Evolutionary conservation across 306 rosid genomes (phyloP).

Genomic region (Sicyos baderoa): DNA sequence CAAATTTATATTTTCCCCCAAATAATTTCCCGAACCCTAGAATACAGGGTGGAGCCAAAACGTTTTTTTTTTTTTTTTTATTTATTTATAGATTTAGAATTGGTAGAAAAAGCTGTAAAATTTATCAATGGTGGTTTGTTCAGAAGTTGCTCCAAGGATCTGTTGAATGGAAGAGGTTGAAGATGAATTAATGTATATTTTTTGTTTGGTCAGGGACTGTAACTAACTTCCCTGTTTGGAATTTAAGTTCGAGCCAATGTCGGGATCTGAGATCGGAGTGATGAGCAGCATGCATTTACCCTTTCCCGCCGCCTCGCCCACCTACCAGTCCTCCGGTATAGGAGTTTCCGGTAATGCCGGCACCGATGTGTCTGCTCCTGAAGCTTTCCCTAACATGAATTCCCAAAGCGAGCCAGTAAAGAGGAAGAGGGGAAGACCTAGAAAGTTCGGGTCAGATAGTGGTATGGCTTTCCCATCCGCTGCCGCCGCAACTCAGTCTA

Average conservation of each 20-base stretch:
- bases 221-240: background rate
- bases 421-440: constrained; percentile 51
- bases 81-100: too few relatives aligned
- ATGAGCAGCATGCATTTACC: constrained; percentile 31
- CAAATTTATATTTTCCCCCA: too few relatives aligned
- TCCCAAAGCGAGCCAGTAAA: constrained; percentile 24
- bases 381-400: constrained; percentile 16
- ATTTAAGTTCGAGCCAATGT: constrained; percentile 22
- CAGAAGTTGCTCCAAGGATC: too few relatives aligned
- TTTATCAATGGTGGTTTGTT: too few relatives aligned
- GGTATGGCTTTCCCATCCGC: constrained; percentile 17
- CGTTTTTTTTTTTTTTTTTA: too few relatives aligned
- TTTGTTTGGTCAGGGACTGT: too few relatives aligned
- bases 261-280: constrained; percentile 38
- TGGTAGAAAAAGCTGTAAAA: too few relatives aligned
- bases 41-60: too few relatives aligned
- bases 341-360: constrained; percentile 15
- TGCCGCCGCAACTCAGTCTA: too few relatives aligned
- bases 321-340: constrained; percentile 11
- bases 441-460: constrained; percentile 42
- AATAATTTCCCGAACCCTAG: too few relatives aligned
- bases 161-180: too few relatives aligned
- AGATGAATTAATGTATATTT: background rate
- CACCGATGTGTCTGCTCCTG: constrained; percentile 14
- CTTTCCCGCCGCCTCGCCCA: constrained; percentile 16